Base-by-base conservation (phyloP, 208 protist genomes). In the Perkinsela sp. region DNA sequence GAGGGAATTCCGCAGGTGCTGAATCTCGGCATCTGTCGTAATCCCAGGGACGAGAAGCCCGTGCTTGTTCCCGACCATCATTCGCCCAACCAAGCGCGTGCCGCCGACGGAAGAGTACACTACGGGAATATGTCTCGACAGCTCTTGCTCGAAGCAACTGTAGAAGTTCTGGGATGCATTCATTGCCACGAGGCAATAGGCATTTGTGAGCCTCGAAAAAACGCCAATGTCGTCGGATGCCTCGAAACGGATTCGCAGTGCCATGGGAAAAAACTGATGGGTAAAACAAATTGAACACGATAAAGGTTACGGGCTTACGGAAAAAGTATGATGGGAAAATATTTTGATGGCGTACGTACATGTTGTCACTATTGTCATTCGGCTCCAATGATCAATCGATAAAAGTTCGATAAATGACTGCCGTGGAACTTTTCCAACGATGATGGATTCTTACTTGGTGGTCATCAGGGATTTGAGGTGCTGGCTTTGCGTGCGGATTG, bases 151-250 rank as follows among this genome's bases (percentile, higher is more conserved):
- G 78, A 99, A 98, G 32, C 95, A 82, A 48, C 86, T 90, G 88
- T 96, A 98, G 74, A 99, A 99, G 77, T 98, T 97, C 69, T 98
- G 89, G 2, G 90, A 93, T 0, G 84, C 93, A 48, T 95, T 95
- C 28, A 91, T 74, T 13, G 86, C 86, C n/a, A 97, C 89, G 0
- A 99, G 77, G 78, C 94, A 98, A 83, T 99, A 99, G 28, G 83
- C 80, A 78, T 99, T 99, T 48, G 98, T 99, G 22, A 99, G 83
- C 67, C 83, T 84, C 13, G 95, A 73, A 72, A 99, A 99, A 28
- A 99, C 96, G 70, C 97, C 98, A 69, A 99, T 90, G 73, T 99
- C 97, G 70, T 91, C 93, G 72, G 83, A 96, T 80, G 95, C 97
- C 79, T 99, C 96, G 77, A 96, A 99, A 74, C 96, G 86, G 32